Evolutionary conservation across 1,284 basidiomycete genomes (phyloP).

Genomic region (Moesziomyces parantarcticus): DNA sequence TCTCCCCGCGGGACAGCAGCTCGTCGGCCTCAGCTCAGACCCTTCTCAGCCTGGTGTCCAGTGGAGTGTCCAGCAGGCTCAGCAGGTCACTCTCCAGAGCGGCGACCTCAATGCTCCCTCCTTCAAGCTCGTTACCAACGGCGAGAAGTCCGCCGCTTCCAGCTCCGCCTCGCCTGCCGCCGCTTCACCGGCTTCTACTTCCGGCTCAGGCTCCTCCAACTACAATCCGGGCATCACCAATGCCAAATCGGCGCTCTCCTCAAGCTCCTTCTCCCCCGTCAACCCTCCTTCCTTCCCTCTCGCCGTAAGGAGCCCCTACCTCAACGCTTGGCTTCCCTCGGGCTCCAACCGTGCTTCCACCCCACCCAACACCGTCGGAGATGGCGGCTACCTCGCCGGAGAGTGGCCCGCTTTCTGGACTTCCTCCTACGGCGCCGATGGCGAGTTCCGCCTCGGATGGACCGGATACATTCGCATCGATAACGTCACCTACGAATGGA

Average conservation of each 20-base stretch:
- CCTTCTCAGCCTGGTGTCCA: constrained; percentile 33
- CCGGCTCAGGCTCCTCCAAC: constrained; percentile 16
- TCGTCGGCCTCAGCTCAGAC: constrained; percentile 24
- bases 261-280: constrained; percentile 58
- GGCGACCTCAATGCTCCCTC: constrained; percentile 34
- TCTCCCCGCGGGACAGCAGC: constrained; percentile 14
- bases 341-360: constrained; percentile 45
- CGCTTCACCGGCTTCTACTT: constrained; percentile 12
- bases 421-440: constrained; percentile 61
- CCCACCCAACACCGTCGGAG: constrained; percentile 59
- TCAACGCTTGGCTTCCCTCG: constrained; percentile 60
- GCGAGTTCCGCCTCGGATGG: constrained; percentile 61
- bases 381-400: constrained; percentile 60
- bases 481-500: constrained; percentile 61
- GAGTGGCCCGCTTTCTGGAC: constrained; percentile 63
- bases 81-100: constrained; percentile 18
- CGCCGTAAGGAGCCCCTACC: constrained; percentile 58
- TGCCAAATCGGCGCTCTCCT: constrained; percentile 21
- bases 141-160: constrained; percentile 10
- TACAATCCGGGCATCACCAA: constrained; percentile 43
- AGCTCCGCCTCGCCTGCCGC: constrained; percentile 1
- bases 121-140: constrained; percentile 33
- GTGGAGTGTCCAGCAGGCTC: constrained; percentile 30
- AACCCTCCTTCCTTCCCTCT: constrained; percentile 62
- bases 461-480: constrained; percentile 60